Base-by-base conservation (phyloP, 2,329 filamentous ascomycete genomes). In the Cyphellophora attinorum region DNA sequence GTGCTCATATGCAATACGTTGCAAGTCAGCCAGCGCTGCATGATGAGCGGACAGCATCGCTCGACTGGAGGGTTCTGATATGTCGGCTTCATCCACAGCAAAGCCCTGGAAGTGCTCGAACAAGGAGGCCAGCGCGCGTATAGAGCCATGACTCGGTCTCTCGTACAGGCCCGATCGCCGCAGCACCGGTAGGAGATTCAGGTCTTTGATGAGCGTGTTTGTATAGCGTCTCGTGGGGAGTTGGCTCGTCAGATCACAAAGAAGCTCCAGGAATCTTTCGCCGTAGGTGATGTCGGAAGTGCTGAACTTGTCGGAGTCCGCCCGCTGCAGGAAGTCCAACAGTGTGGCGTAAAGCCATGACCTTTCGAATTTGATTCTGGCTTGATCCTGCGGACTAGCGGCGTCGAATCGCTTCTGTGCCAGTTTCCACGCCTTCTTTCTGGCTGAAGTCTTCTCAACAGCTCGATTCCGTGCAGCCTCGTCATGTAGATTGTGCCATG, bases 221-320 rank as follows among this genome's bases (percentile, higher is more conserved):
- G 93, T 84, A 55, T 96, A 96, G 57, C 91, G 77, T 48, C 91
- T 72, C 3, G 93, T 98, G 0, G 91, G 91, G 31, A 96, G 67
- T 56, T 98, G 91, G 51, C 89, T 95, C 56, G 93, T 78, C 13
- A 98, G 64, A 54, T 98, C 91, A 6, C 82, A 80, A 31, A 98
- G 66, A 33, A 98, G 80, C 58, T 98, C 91, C 33, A 91, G 61
- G 44, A 96, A 89, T n/a, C 88, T 76, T 58, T 96, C 89, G 55
- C 85, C 93, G 58, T 95, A 98, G 13, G 86, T 56, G 46, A 82
- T 77, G 19, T 86, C 80, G 57, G 51, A 37, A 52, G 48, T 19
- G 45, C 41, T 11, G 41, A 46, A 5, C 11, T 57, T 57, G 10
- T 50, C 18, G 3, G 67, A 64, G 54, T 93, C 84, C 6, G 95